Percentiles rank a stretch among this genome's conserved stretches.
Evolutionary conservation across 257 asterid genomes (phyloP).

Genomic region (Rauvolfia tetraphylla): DNA sequence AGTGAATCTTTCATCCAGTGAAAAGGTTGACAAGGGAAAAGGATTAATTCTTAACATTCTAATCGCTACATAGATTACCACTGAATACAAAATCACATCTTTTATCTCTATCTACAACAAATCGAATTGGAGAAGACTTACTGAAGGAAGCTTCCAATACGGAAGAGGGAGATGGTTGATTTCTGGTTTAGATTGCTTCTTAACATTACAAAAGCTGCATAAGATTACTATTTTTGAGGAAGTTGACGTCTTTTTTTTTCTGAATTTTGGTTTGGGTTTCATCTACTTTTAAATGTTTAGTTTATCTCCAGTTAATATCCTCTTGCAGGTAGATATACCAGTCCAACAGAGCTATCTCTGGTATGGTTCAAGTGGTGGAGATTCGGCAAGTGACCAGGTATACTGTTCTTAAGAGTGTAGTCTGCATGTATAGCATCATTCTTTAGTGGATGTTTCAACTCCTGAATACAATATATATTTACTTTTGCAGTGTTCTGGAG

Average conservation of each 20-base stretch:
- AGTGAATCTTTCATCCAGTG: too few species aligned
- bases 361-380: constrained; percentile 67
- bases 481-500: constrained; percentile 63
- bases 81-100: too few species aligned
- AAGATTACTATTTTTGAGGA: neutral
- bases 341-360: constrained; percentile 82
- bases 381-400: constrained; percentile 53
- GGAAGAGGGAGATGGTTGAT: too few species aligned
- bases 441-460: constrained; percentile 12
- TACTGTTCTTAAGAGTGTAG: neutral
- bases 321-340: constrained; percentile 63
- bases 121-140: too few species aligned
- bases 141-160: too few species aligned
- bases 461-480: constrained; percentile 13
- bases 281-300: neutral
- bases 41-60: neutral
- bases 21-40: too few species aligned
- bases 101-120: too few species aligned
- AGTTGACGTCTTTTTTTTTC: neutral
- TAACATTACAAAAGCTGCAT: neutral
- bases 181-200: too few species aligned
- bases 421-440: neutral
- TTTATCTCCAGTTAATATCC: constrained; percentile 8
- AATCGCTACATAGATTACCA: neutral
- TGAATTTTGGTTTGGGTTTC: neutral